Base-by-base conservation (phyloP, 1,139 yeast species). In the Scheffersomyces segobiensis region DNA sequence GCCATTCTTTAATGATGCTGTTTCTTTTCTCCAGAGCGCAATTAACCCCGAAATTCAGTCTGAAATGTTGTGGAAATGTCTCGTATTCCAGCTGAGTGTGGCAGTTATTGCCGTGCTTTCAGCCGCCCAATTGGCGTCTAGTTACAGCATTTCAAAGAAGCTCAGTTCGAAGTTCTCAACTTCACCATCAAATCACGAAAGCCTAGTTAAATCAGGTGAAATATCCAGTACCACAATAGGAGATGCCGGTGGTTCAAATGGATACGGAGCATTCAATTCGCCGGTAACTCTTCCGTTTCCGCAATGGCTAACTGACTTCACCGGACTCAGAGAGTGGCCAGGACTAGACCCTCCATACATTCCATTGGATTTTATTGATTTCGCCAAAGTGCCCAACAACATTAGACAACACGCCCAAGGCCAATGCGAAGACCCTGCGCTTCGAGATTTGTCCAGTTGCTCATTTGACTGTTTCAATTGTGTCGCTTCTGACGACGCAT, bases 401-500 rank as follows among this genome's bases (percentile, higher is more conserved):
- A 76, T 80, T 49, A 80, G 85, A 14, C 69, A 70, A 5, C 87
- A 93, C 64, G 67, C 71, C 5, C 87, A 85, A 60, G 93, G 92
- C 0, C 75, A 76, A 42, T 93, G 98, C 71, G 77, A 80, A 1
- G 63, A 65, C 0, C 81, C 80, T 14, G 73, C 78, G 3, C 71
- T 83, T 55, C 74, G 75, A 17, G 61, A 60, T 51, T 57, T 56
- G 12, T 55, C 60, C n/a, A 79, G 83, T 32, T 93, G 98, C 69
- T 89, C 97, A 0, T 93, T 91, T 76, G 98, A 93, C 71, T 93
- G 98, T 71, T 83, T 80, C 71, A 84, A 88, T 64, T 93, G 98
- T 73, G 85, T 87, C 19, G 84, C 87, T n/a, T 81, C 77, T 52
- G 96, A 90, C 71, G 98, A 93, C 67, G 85, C 90, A 5, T 83